A percentile compares a stretch with the other conserved stretches of the same genome.
These are phyloP conservation scores for Colletotrichum spinosum DNA, from an alignment of 2,329 filamentous ascomycete genomes.

Conservation along the genomic window DNA sequence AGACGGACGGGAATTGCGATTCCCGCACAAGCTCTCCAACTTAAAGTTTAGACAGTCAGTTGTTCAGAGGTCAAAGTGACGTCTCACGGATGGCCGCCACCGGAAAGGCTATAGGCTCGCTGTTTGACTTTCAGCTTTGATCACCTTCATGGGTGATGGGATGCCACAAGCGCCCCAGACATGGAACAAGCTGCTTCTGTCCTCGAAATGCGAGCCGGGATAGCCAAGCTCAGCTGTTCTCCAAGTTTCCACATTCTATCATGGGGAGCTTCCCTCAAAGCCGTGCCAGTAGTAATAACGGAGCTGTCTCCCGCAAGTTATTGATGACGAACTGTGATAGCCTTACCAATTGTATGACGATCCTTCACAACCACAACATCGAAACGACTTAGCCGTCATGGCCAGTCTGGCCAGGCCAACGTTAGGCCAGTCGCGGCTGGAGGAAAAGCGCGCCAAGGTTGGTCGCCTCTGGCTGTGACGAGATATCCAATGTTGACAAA, in stretches of 20 bases:
- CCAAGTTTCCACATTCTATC: constrained; percentile 14
- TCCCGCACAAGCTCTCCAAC: not conserved
- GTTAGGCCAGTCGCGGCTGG: constrained; percentile 6
- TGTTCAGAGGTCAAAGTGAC: constrained; percentile 21
- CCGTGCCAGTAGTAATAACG: constrained; percentile 5
- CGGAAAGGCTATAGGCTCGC: not conserved
- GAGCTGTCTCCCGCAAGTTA: not conserved
- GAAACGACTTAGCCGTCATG: constrained; percentile 19
- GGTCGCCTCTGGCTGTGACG: too few species aligned
- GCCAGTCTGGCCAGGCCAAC: constrained; percentile 21
- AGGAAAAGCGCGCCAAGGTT: constrained; percentile 24
- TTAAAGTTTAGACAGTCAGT: constrained; percentile 12
- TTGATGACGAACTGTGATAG: not conserved
- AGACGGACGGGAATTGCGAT: not conserved
- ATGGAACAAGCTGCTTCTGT: constrained; percentile 7
- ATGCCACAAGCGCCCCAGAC: constrained; percentile 1
- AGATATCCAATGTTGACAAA: too few species aligned
- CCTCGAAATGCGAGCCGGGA: constrained; percentile 1
- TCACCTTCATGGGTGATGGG: not conserved
- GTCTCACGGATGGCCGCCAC: constrained; percentile 22
- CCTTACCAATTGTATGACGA: constrained; percentile 8
- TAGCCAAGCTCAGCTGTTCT: constrained; percentile 1
- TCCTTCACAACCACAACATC: not conserved
- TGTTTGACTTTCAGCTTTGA: constrained; percentile 13
- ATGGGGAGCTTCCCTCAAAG: not conserved